Evolutionary conservation across 257 asterid species (phyloP).

Genomic region (Coffea eugenioides): DNA sequence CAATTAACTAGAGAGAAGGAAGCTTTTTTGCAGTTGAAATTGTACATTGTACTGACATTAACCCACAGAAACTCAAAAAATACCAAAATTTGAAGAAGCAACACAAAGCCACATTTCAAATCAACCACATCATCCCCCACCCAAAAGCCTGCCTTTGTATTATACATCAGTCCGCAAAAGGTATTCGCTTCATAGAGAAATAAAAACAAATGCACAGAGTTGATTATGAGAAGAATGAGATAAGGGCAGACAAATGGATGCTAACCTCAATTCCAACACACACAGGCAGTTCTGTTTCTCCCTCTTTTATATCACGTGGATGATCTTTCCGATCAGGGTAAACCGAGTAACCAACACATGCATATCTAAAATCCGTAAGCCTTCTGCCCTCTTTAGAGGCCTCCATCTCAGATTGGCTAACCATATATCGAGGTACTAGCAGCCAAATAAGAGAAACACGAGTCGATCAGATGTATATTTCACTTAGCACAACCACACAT

Average conservation of each 20-base stretch:
- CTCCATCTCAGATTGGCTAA: slow-evolving; percentile 70
- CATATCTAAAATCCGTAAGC: slow-evolving; percentile 71
- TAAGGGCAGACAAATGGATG: slow-evolving; percentile 16
- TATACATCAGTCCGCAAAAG: background rate
- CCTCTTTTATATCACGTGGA: slow-evolving; percentile 38
- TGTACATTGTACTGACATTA: background rate
- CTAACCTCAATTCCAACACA: slow-evolving; percentile 93
- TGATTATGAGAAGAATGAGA: background rate
- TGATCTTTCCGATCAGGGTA: slow-evolving; percentile 52
- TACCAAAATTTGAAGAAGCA: background rate
- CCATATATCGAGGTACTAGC: slow-evolving; percentile 58
- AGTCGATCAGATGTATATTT: background rate
- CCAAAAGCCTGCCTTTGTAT: background rate
- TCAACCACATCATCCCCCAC: background rate
- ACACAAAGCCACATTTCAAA: background rate
- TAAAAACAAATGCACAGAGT: background rate
- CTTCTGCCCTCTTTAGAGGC: slow-evolving; percentile 72
- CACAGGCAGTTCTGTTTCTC: slow-evolving; percentile 62
- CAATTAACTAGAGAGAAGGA: background rate
- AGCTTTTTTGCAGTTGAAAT: background rate
- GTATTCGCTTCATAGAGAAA: background rate
- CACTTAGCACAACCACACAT: background rate
- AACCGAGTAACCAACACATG: slow-evolving; percentile 83
- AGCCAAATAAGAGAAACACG: slow-evolving; percentile 28
- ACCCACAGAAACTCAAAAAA: background rate